Evolutionary conservation across 192 early-diverging fungal species (phyloP).

Genomic region (Mortierella hygrophila): DNA sequence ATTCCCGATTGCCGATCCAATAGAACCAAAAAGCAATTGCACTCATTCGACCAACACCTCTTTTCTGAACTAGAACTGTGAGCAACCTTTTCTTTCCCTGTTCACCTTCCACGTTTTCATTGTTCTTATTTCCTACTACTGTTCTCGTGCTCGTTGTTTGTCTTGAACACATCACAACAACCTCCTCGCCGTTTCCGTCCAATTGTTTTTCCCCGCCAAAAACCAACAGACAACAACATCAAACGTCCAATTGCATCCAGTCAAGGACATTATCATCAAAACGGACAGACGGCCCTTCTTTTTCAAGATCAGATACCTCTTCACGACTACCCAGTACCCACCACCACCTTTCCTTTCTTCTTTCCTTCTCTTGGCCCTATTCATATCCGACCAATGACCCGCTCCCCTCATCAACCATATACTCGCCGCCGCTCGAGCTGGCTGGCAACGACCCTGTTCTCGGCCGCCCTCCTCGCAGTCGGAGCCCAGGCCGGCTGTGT

Average conservation of each 20-base stretch:
- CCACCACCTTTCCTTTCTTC: not conserved
- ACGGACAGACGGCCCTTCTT: not conserved
- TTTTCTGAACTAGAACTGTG: not conserved
- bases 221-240: not conserved
- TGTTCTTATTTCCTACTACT: not conserved
- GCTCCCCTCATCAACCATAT: not conserved
- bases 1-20: not conserved
- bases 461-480: conserved; percentile 19
- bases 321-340: not conserved
- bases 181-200: not conserved
- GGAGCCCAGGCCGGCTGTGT: conserved; percentile 33
- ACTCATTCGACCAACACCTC: not conserved
- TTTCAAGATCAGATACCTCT: conserved; percentile 2
- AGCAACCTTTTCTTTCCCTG: not conserved
- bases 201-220: conserved; percentile 17
- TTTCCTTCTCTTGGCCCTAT: not conserved
- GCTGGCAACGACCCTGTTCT: conserved; percentile 19
- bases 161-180: not conserved
- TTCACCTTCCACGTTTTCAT: not conserved
- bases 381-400: not conserved
- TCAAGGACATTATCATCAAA: not conserved
- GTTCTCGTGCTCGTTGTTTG: not conserved
- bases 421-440: conserved; percentile 1
- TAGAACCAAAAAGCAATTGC: not conserved
- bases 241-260: not conserved